Evolutionary conservation across 352 stramenopile genomes (phyloP), one percentile per base, ranked within the genome.

Genomic region (Pythium apleroticum): DNA sequence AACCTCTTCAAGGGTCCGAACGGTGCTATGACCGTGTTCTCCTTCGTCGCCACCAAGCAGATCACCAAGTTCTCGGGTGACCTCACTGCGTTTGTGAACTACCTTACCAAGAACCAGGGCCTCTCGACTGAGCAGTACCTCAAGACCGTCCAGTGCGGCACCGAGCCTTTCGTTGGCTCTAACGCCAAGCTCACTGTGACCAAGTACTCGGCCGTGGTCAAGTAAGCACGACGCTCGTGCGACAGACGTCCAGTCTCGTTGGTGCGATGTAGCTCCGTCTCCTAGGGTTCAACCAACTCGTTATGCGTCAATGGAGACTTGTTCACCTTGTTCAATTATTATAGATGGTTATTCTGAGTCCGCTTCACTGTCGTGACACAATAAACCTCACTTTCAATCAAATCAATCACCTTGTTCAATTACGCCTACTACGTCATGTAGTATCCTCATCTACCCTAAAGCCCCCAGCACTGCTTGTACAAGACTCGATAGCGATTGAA

Each of bases 11-110:
- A 74, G 54, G 72, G 72, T 17, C 56, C 69, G 8, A 78, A 78
- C 60, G 72, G 68, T 50, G 75, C 67, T 39, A 75, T 71, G 61
- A 78, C 62, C 1, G 68, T 75, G 17, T 78, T 74, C 43, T 78
- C 68, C 35, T 75, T 73, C 37, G 68, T 78, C 10, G 64, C 68
- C 41, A 70, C 58, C 45, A 60, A 74, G 46, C 39, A 72, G 37
- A 71, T 65, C 30, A 67, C 57, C 28, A 65, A 66, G 59, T 78
- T 76, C 59, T 78, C 72, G 8, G 68, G 64, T 20, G 72, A 76
- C 31, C 55, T 78, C 28, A 66, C 65, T 28, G 57, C 61, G 17
- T 78, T 78, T 48, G 68, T 78, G 24, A 59, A 58, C 49, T 65
- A 65, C 49, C 28, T 65, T 33, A 59, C 35, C 31, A 58, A 65